These are phyloP conservation scores for Phytophthora pinifolia DNA, from an alignment of 352 stramenopile genomes.

Conservation along the genomic window DNA sequence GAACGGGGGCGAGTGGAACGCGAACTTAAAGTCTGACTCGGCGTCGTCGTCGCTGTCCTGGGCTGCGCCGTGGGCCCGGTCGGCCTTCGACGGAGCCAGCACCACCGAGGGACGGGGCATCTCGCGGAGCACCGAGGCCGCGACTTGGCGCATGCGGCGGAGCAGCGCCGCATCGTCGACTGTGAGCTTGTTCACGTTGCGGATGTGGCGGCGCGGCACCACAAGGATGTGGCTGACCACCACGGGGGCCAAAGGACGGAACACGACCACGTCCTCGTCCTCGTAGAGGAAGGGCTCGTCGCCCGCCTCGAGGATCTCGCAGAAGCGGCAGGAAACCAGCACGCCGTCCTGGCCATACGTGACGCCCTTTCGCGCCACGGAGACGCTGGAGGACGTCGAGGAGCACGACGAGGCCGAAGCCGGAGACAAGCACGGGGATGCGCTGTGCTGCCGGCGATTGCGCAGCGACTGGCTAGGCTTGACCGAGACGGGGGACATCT, in stretches of 20 bases:
- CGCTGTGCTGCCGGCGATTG: conserved; percentile 20
- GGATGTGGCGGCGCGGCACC: conserved; percentile 81
- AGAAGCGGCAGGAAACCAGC: conserved; percentile 82
- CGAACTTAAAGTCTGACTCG: conserved; percentile 65
- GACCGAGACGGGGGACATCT: conserved; percentile 28
- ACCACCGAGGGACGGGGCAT: conserved; percentile 30
- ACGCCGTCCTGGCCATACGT: conserved; percentile 60
- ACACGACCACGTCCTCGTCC: conserved; percentile 75
- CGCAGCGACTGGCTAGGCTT: conserved; percentile 18
- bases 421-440: conserved; percentile 21
- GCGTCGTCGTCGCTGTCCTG: conserved; percentile 26
- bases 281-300: conserved; percentile 81
- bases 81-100: conserved; percentile 19
- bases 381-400: conserved; percentile 33
- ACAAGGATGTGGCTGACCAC: conserved; percentile 79
- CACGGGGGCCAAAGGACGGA: conserved; percentile 69
- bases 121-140: conserved; percentile 49
- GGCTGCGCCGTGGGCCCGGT: conserved; percentile 17
- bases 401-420: conserved; percentile 28
- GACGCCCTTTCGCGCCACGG: conserved; percentile 71
- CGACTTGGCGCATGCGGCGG: conserved; percentile 68
- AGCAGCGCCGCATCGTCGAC: conserved; percentile 59
- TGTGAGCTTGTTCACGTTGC: conserved; percentile 84
- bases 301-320: conserved; percentile 68
- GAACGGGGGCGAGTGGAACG: conserved; percentile 85